These are phyloP conservation scores for Aureobasidium namibiae DNA, from an alignment of 2,329 filamentous ascomycete genomes.

Conservation along the genomic window DNA sequence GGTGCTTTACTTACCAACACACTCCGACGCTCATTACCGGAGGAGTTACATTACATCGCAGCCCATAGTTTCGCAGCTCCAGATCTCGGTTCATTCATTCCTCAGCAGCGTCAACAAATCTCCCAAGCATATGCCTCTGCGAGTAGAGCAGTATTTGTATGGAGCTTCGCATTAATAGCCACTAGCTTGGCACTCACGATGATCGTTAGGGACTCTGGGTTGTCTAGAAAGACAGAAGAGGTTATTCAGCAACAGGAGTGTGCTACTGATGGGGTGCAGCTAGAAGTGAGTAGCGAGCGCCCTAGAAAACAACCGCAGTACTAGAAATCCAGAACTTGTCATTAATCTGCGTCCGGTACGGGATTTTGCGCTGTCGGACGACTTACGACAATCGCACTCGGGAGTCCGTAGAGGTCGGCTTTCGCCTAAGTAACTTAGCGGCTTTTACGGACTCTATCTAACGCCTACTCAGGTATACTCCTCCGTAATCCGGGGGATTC, in stretches of 20 bases:
- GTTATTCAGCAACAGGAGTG: not conserved
- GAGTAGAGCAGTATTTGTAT: slow-evolving; percentile 47
- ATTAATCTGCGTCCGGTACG: too few relatives aligned
- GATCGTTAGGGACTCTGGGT: slow-evolving; percentile 36
- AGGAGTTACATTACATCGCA: slow-evolving; percentile 29
- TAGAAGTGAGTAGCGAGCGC: not conserved
- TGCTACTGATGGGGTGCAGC: not conserved
- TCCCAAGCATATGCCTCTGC: slow-evolving; percentile 45
- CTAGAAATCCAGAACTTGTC: too few relatives aligned
- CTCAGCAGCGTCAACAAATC: slow-evolving; percentile 32
- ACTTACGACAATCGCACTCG: too few relatives aligned
- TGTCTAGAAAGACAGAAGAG: slow-evolving; percentile 18
- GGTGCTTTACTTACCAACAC: slow-evolving; percentile 27
- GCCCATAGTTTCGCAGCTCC: slow-evolving; percentile 31
- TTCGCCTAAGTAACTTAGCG: too few relatives aligned
- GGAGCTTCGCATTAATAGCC: slow-evolving; percentile 48
- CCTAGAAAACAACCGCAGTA: too few relatives aligned
- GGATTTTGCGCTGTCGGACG: too few relatives aligned
- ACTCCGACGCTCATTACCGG: slow-evolving; percentile 29
- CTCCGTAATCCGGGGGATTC: not conserved
- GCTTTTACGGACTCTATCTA: too few relatives aligned
- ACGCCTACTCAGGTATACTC: not conserved
- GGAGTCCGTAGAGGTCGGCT: too few relatives aligned
- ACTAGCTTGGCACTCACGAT: slow-evolving; percentile 38
- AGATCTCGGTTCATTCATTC: slow-evolving; percentile 25